phyloP scores from a whole-genome alignment of 1,139 yeast species.

The Yamadazyma diddensiae region DNA sequence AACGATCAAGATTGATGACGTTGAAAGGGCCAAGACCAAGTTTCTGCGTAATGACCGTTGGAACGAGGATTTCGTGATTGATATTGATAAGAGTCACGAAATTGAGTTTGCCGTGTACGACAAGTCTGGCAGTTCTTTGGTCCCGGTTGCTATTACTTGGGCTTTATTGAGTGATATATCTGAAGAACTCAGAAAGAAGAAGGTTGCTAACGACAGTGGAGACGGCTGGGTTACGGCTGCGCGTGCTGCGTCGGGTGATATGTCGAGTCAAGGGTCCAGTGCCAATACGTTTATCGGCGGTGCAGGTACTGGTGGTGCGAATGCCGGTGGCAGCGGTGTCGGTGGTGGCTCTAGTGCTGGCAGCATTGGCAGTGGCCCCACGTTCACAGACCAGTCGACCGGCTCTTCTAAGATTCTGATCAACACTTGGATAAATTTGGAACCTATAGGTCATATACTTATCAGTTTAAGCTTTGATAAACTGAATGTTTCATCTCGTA shows the following conservation, averaged over 20 bases:
- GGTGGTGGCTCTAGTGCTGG: not conserved
- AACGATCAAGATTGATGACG: constrained; percentile 82
- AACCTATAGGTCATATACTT: constrained; percentile 89
- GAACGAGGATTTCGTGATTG: constrained; percentile 78
- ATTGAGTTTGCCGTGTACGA: constrained; percentile 86
- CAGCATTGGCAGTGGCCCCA: not conserved
- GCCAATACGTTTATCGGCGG: constrained; percentile 3
- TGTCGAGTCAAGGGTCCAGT: constrained; percentile 4
- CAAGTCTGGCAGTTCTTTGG: constrained; percentile 57
- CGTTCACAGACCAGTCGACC: not conserved
- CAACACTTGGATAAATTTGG: constrained; percentile 88
- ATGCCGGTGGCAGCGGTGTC: constrained; percentile 1
- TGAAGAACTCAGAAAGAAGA: constrained; percentile 89
- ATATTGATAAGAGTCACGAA: constrained; percentile 89
- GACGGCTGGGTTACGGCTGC: constrained; percentile 91
- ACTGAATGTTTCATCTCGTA: constrained; percentile 48
- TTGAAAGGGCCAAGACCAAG: constrained; percentile 71
- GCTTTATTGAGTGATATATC: constrained; percentile 83
- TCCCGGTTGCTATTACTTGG: constrained; percentile 96
- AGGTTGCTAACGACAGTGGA: constrained; percentile 72
- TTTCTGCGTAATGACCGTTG: constrained; percentile 77
- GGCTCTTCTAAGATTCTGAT: constrained; percentile 29
- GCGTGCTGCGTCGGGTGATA: constrained; percentile 31
- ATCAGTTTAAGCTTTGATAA: constrained; percentile 79
- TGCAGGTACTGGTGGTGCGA: constrained; percentile 1